Conservation (phyloP, 495 filamentous ascomycete species). For the Lepidopterella palustris region DNA sequence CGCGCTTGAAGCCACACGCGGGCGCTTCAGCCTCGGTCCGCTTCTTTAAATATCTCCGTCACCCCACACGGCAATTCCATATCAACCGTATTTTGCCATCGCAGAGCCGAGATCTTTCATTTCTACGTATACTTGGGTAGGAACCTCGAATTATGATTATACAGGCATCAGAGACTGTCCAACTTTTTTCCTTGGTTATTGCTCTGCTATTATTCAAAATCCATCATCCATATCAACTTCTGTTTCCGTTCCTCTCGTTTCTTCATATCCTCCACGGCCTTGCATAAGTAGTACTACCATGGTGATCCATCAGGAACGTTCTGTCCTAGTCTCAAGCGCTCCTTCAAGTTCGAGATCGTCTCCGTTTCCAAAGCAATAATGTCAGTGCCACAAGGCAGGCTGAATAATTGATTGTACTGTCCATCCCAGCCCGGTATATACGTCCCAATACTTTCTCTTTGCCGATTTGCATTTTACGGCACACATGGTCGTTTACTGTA, state of each 20-base stretch:
- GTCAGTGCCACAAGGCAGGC: not conserved
- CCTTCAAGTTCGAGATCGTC: not conserved
- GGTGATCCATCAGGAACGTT: not conserved
- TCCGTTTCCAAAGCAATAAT: not conserved
- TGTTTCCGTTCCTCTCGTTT: not conserved
- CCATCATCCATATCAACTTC: not conserved
- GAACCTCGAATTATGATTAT: not conserved
- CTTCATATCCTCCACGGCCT: not conserved
- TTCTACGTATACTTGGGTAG: not conserved
- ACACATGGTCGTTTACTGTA: not conserved
- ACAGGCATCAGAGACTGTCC: not conserved
- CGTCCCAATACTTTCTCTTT: not conserved
- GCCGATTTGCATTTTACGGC: not conserved
- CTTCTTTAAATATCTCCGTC: not conserved
- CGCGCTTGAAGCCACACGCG: not conserved
- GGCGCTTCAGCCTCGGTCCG: slow-evolving; percentile 4
- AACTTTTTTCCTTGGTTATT: not conserved
- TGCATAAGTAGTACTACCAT: not conserved
- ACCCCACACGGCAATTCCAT: not conserved
- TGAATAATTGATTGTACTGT: not conserved
- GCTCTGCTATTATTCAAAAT: not conserved
- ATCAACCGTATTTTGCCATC: not conserved
- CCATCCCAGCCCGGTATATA: not conserved
- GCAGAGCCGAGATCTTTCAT: not conserved
- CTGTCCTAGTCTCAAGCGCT: not conserved